Evolutionary conservation across 1,284 basidiomycete species (phyloP).

Genomic region (Leccinum pallidistipes): DNA sequence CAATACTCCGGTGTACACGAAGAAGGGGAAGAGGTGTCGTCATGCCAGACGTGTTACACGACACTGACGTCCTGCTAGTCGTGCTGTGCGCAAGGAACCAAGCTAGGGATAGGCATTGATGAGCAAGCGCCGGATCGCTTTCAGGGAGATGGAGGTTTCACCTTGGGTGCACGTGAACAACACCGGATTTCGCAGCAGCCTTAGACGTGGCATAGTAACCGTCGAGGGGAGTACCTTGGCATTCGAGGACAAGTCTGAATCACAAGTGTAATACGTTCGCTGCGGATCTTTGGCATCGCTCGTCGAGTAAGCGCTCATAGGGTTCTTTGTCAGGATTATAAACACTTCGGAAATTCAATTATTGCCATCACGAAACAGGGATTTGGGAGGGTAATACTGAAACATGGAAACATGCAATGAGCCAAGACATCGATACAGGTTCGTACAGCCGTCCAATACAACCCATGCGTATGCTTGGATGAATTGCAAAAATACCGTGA

Average conservation of each 20-base stretch:
- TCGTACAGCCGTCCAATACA: constrained; percentile 34
- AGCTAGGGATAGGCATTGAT: neutral
- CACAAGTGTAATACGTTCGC: neutral
- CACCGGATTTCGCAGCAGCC: neutral
- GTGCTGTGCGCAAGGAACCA: neutral
- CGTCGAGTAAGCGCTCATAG: neutral
- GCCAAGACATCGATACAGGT: constrained; percentile 36
- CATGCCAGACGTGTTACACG: neutral
- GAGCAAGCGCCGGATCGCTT: neutral
- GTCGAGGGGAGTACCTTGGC: neutral
- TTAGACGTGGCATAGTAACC: neutral
- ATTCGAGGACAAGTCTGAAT: neutral
- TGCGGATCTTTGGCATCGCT: neutral
- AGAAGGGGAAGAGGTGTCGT: neutral
- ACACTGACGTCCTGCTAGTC: neutral
- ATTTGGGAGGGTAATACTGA: constrained; percentile 32
- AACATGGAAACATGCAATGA: constrained; percentile 34
- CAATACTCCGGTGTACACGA: neutral
- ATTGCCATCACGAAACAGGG: constrained; percentile 17
- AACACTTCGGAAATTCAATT: constrained; percentile 23
- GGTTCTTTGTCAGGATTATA: constrained; percentile 5
- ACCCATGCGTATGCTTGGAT: constrained; percentile 25
- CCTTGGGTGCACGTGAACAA: neutral
- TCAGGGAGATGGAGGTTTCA: neutral
- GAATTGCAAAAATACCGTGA: constrained; percentile 20